These are phyloP conservation scores for Pestalotiopsis sp. DNA, from an alignment of 2,329 filamentous ascomycete species.

Conservation along the genomic window DNA sequence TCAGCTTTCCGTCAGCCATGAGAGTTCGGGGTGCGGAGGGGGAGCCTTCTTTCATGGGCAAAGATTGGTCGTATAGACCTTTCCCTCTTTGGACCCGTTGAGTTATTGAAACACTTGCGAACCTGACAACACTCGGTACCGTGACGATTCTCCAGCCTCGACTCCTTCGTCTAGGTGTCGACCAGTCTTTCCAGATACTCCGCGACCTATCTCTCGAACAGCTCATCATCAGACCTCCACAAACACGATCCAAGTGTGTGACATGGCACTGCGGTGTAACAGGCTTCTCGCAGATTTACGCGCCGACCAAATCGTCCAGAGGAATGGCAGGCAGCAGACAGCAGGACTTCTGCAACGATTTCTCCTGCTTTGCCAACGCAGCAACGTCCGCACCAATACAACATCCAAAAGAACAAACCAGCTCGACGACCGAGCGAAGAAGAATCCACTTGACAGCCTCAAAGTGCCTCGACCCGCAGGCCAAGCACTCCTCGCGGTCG, in stretches of 20 bases:
- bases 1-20: not conserved
- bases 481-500: not conserved
- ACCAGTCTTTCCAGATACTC: not conserved
- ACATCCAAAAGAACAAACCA: not conserved
- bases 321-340: not conserved
- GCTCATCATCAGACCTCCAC: not conserved
- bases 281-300: not conserved
- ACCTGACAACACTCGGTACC: too few species aligned
- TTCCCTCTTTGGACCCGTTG: not conserved
- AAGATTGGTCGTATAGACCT: not conserved
- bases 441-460: not conserved
- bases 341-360: not conserved
- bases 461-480: not conserved
- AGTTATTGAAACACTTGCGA: not conserved
- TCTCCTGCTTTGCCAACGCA: not conserved
- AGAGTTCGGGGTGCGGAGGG: not conserved
- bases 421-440: not conserved
- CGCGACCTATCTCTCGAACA: not conserved
- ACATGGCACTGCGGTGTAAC: not conserved
- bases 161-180: not conserved
- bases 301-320: not conserved
- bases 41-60: not conserved
- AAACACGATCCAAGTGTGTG: not conserved
- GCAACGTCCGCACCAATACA: not conserved
- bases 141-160: too few species aligned